Evolutionary conservation across 805 yeast species (phyloP), one percentile per base, ranked within the genome.

Genomic region (Hanseniaspora nectarophila): DNA sequence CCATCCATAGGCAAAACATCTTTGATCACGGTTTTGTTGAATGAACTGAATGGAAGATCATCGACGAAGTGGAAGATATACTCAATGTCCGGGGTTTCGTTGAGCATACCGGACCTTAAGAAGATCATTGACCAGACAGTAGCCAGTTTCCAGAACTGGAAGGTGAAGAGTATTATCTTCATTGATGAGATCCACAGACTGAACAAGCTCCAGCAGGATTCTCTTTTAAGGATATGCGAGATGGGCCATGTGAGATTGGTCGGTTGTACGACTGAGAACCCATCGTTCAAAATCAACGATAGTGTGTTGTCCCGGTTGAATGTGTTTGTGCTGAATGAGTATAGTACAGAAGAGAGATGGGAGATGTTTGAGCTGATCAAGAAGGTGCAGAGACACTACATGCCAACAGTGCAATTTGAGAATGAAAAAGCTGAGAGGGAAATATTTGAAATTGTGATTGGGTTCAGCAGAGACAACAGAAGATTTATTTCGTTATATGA

Each of bases 261-360:
- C 48, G 98, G 98, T 5, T 97, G 97, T n/a, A 92, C 98, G 0
- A 89, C 97, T 0, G 98, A 92, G 63, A 92, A 92, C 62, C 96
- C 97, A 4, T 79, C 84, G 45, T 82, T 83, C 59, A 82, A 86
- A 59, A 67, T 92, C 39, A 80, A 88, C 55, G 77, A 82, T 51
- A 97, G 97, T 0, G 69, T 92, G 32, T 63, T 87, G 26, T 85
- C 95, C 5, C 69, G 99, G 54, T 85, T 95, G 61, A 81, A 88
- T 54, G 78, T 87, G 0, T 84, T 88, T 62, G 80, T 80, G 5
- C 69, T 92, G 55, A 70, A 76, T 43, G 33, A 74, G 75, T 54
- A 70, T 88, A 29, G 61, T 64, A 0, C 55, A 59, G 40, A 47
- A 2, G 51, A 47, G 5, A 39, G 34, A 26, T 47, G 40, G 38